Evolutionary conservation across 2,329 filamentous ascomycete genomes (phyloP).

Genomic region (Thelonectria blattea): DNA sequence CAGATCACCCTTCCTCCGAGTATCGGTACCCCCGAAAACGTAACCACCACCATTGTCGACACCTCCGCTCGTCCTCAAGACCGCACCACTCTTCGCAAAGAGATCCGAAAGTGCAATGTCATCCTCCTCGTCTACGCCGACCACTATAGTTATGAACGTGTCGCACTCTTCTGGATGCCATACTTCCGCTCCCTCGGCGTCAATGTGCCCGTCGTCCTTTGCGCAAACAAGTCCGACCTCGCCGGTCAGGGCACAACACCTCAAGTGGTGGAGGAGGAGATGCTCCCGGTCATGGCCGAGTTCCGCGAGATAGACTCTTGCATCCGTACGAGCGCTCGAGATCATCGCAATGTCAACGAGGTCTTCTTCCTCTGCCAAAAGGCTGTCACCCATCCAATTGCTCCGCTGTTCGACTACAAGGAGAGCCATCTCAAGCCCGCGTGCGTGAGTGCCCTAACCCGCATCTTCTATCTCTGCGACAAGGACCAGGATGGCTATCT

Average conservation of each 20-base stretch:
- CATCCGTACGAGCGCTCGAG: conserved; percentile 89
- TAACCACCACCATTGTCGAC: conserved; percentile 96
- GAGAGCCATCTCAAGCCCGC: conserved; percentile 87
- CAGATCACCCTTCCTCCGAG: conserved; percentile 94
- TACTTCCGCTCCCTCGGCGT: conserved; percentile 98
- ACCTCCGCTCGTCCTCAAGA: conserved; percentile 96
- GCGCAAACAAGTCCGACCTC: conserved; percentile 96
- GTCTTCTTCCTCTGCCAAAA: conserved; percentile 99
- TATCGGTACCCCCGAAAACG: conserved; percentile 92
- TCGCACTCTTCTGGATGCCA: conserved; percentile 97
- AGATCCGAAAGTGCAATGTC: conserved; percentile 96
- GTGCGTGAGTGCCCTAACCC: conserved; percentile 82
- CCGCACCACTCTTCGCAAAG: conserved; percentile 85
- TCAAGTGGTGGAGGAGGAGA: conserved; percentile 93
- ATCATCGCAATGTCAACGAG: conserved; percentile 93
- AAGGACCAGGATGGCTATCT: conserved; percentile 94
- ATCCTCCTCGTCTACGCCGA: conserved; percentile 97
- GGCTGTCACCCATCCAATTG: conserved; percentile 95
- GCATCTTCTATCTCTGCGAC: conserved; percentile 95
- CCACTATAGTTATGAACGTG: conserved; percentile 97
- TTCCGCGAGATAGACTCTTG: conserved; percentile 99
- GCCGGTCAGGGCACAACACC: conserved; percentile 75
- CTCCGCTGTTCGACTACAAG: conserved; percentile 95
- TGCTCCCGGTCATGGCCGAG: conserved; percentile 97
- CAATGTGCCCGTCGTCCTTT: conserved; percentile 95